Evolutionary conservation across 352 stramenopile species (phyloP), one percentile per base, ranked within the genome.

Genomic region (Phytopythium boreale): DNA sequence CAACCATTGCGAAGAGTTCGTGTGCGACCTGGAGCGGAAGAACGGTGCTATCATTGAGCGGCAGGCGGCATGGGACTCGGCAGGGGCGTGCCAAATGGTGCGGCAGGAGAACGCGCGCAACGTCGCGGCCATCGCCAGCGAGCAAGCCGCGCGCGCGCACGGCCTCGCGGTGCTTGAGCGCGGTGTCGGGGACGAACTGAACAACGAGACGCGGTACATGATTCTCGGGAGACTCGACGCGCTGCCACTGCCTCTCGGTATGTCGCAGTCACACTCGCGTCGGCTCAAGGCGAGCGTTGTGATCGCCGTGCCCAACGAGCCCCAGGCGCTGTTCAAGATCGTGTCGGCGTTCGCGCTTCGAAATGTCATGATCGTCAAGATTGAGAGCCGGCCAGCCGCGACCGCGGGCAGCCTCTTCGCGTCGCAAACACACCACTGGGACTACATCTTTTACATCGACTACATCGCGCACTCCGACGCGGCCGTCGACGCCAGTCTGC

Each of bases 371-470:
- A 89, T 92, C 44, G 79, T 90, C 66, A 89, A 92, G 77, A 92
- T 92, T n/a, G 80, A 92, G 62, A 90, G 80, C 41, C 80, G 82
- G n/a, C 82, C 82, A 10, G 82, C 82, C 1, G 77, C 82, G 47
- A 92, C 80, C 17, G 82, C 80, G 0, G 76, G 74, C 11, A 77
- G 69, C 11, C 65, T 88, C 14, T 91, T 91, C 41, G 80, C 75
- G 11, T 80, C 79, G 20, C 79, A 89, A 63, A 92, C 79, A 3
- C 84, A 84, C 53, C 80, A 92, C 59, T 92, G 79, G 79, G 80
- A 91, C 56, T 91, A 91, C 64, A 89, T 92, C 63, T 92, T 92
- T 65, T 92, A 89, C 55, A 78, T 92, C 27, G 82, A 92, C 67
- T 90, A 84, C 64, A 78, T 89, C 24, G 77, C 82, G 12, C 88